phyloP scores from a whole-genome alignment of 208 protist species.

The Angomonas ambiguus region DNA sequence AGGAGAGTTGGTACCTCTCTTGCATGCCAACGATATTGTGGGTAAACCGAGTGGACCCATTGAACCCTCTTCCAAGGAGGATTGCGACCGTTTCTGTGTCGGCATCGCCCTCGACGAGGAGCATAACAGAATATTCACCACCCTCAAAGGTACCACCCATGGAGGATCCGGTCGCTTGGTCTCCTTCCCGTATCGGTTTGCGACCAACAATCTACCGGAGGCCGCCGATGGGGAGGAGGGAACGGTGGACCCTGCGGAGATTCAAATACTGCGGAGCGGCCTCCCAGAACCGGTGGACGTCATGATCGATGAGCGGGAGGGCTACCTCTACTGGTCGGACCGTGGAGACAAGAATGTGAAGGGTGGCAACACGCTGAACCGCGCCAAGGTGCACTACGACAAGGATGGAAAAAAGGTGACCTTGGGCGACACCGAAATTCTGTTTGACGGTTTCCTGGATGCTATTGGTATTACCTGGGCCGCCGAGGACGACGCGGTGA shows the following conservation, averaged over 20 bases:
- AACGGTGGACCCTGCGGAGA: conserved; percentile 21
- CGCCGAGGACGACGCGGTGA: conserved; percentile 15
- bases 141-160: conserved; percentile 36
- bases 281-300: conserved; percentile 44
- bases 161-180: conserved; percentile 32
- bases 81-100: conserved; percentile 32
- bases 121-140: conserved; percentile 39
- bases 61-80: conserved; percentile 16
- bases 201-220: conserved; percentile 20
- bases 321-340: conserved; percentile 44
- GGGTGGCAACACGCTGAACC: conserved; percentile 39
- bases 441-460: conserved; percentile 33
- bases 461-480: conserved; percentile 39
- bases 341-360: conserved; percentile 22
- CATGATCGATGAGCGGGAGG: conserved; percentile 21
- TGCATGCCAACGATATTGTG: conserved; percentile 26
- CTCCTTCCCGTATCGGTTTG: conserved; percentile 33
- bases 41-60: conserved; percentile 7
- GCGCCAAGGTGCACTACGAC: conserved; percentile 21
- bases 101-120: conserved; percentile 35
- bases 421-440: conserved; percentile 22
- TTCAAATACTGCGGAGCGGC: conserved; percentile 20
- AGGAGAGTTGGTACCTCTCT: conserved; percentile 31
- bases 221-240: conserved; percentile 22
- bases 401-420: conserved; percentile 10